Evolutionary conservation across 768 basidiomycete species (phyloP).

Genomic region (Macrolepiota albuminosa): DNA sequence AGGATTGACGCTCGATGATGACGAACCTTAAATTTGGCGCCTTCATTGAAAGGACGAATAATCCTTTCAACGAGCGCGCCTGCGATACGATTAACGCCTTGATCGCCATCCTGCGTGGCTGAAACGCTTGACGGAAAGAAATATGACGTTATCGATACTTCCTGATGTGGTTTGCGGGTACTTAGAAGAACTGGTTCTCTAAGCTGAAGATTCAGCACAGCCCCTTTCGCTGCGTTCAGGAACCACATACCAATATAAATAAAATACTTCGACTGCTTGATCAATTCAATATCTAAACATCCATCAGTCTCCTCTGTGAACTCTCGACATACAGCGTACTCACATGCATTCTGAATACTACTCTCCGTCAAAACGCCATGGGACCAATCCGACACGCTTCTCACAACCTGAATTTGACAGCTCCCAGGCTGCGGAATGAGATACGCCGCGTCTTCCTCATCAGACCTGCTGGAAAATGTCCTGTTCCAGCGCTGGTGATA

Average conservation of each 20-base stretch:
- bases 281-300: constrained; percentile 53
- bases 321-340: constrained; percentile 23
- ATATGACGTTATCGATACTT: not conserved
- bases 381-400: constrained; percentile 95
- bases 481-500: no score
- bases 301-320: not conserved
- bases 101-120: no score
- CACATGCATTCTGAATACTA: constrained; percentile 92
- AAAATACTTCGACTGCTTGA: constrained; percentile 79
- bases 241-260: constrained; percentile 82
- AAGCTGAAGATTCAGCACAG: constrained; percentile 11
- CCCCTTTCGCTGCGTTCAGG: not conserved
- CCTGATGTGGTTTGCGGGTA: constrained; percentile 5
- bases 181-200: constrained; percentile 90
- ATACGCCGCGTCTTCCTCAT: constrained; percentile 33
- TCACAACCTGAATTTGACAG: constrained; percentile 74
- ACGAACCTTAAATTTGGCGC: constrained; percentile 70
- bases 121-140: constrained; percentile 62
- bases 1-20: not conserved
- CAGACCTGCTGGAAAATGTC: constrained; percentile 25
- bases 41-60: no score
- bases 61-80: no score
- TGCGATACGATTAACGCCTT: no score
- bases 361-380: no score
- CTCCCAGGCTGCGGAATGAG: constrained; percentile 38